Evolutionary conservation across 1,284 basidiomycete species (phyloP).

Genomic region (Puccinia polysora): DNA sequence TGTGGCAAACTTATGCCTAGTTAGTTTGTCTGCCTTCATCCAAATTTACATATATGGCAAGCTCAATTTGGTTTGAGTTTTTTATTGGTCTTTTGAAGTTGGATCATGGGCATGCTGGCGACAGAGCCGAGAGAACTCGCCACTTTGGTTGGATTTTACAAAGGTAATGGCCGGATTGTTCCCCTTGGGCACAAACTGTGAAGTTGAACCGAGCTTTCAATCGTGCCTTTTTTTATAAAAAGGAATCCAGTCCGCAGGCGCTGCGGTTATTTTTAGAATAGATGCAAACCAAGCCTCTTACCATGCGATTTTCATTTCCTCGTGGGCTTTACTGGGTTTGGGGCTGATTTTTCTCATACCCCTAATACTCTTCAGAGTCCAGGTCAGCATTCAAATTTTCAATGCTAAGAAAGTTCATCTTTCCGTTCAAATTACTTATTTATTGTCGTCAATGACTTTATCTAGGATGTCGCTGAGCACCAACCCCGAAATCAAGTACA

Average conservation of each 20-base stretch:
- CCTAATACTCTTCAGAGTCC: slow-evolving; percentile 24
- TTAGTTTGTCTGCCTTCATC: neutral
- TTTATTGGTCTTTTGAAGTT: slow-evolving; percentile 12
- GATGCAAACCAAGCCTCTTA: slow-evolving; percentile 42
- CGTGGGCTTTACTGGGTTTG: slow-evolving; percentile 23
- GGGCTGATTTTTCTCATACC: slow-evolving; percentile 29
- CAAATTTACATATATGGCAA: neutral
- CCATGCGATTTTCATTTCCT: slow-evolving; percentile 43
- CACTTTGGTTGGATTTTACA: slow-evolving; percentile 42
- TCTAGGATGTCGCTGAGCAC: too few relatives aligned
- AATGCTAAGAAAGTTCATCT: neutral
- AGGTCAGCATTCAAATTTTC: slow-evolving; percentile 39
- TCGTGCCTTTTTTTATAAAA: neutral
- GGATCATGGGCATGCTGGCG: slow-evolving; percentile 39
- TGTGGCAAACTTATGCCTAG: slow-evolving; percentile 43
- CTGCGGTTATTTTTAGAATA: slow-evolving; percentile 39
- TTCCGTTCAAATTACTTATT: neutral
- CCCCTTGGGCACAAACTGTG: too few relatives aligned
- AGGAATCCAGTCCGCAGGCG: slow-evolving; percentile 43
- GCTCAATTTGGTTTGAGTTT: neutral
- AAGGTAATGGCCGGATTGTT: slow-evolving; percentile 25
- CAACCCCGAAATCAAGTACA: too few relatives aligned
- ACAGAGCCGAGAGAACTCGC: slow-evolving; percentile 37
- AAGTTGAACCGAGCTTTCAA: neutral
- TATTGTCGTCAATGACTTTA: neutral